Conservation (phyloP, 768 basidiomycete species). For the Steccherinum ochraceum region DNA sequence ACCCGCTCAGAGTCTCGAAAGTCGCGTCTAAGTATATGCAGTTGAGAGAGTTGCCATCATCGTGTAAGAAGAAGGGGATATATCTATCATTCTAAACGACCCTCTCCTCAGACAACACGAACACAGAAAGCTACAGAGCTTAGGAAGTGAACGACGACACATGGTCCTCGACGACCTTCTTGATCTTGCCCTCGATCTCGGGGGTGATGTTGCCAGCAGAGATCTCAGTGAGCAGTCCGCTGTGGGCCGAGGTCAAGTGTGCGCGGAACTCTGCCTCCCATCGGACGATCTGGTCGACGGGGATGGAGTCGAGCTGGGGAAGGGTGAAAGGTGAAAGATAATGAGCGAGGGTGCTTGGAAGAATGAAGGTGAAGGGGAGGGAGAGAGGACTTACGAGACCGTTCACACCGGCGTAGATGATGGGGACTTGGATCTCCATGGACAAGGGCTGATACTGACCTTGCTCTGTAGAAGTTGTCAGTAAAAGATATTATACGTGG, state of each 20-base stretch:
- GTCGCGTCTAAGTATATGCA: no score
- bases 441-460: slow-evolving; percentile 95
- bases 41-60: no score
- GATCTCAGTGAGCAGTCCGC: slow-evolving; percentile 77
- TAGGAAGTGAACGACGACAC: slow-evolving; percentile 66
- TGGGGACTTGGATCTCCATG: slow-evolving; percentile 95
- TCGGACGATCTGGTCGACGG: slow-evolving; percentile 88
- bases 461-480: slow-evolving; percentile 61
- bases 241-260: slow-evolving; percentile 73
- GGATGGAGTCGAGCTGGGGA: slow-evolving; percentile 81
- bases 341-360: slow-evolving; percentile 5
- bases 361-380: neutral
- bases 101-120: no score
- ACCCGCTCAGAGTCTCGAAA: no score
- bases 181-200: slow-evolving; percentile 90
- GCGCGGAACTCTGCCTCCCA: slow-evolving; percentile 93
- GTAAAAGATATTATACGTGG: neutral
- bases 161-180: slow-evolving; percentile 90
- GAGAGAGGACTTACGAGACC: slow-evolving; percentile 66
- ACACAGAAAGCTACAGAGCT: neutral
- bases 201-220: slow-evolving; percentile 76
- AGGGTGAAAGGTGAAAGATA: neutral
- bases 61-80: no score
- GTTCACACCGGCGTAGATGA: slow-evolving; percentile 99
- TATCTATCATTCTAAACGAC: no score